A percentile compares a stretch with the other conserved stretches of the same genome.
Conservation (phyloP, 805 yeast species). For the Dipodascopsis tothii region DNA sequence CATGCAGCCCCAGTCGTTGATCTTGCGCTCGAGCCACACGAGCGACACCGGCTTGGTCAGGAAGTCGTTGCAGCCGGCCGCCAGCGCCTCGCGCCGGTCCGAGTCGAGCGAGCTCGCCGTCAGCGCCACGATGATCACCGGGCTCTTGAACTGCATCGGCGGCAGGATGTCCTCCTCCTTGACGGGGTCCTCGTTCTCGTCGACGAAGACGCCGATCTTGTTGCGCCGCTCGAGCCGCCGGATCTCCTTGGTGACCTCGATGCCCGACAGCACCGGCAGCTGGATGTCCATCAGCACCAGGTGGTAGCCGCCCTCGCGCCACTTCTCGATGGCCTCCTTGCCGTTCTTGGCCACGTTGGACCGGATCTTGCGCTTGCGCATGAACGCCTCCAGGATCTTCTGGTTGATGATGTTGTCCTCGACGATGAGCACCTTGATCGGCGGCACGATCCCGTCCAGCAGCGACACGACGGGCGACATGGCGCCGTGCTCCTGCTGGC, state of each 20-base stretch:
- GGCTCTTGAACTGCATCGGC: constrained; percentile 63
- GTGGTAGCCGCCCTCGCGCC: constrained; percentile 93
- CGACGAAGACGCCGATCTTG: constrained; percentile 57
- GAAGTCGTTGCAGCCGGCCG: constrained; percentile 97
- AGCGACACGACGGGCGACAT: constrained; percentile 10
- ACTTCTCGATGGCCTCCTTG: constrained; percentile 85
- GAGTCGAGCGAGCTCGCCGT: constrained; percentile 84
- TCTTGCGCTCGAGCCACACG: constrained; percentile 87
- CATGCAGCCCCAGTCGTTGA: constrained; percentile 97
- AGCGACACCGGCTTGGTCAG: constrained; percentile 92
- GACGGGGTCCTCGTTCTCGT: constrained; percentile 34
- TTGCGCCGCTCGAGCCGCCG: constrained; percentile 74
- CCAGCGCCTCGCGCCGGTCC: constrained; percentile 82
- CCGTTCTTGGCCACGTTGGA: constrained; percentile 88
- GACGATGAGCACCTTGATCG: constrained; percentile 83
- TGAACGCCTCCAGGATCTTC: constrained; percentile 79
- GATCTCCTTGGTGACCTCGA: constrained; percentile 89
- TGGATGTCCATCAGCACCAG: constrained; percentile 95
- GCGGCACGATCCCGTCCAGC: constrained; percentile 62
- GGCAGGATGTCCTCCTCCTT: constrained; percentile 51
- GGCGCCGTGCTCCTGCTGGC: no score
- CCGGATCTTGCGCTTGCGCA: constrained; percentile 75
- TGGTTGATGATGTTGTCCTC: constrained; percentile 95
- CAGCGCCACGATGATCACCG: constrained; percentile 95
- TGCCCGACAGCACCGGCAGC: constrained; percentile 90